These are phyloP conservation scores for Aspergillus tamarii DNA, from an alignment of 2,329 filamentous ascomycete genomes.

Conservation along the genomic window DNA sequence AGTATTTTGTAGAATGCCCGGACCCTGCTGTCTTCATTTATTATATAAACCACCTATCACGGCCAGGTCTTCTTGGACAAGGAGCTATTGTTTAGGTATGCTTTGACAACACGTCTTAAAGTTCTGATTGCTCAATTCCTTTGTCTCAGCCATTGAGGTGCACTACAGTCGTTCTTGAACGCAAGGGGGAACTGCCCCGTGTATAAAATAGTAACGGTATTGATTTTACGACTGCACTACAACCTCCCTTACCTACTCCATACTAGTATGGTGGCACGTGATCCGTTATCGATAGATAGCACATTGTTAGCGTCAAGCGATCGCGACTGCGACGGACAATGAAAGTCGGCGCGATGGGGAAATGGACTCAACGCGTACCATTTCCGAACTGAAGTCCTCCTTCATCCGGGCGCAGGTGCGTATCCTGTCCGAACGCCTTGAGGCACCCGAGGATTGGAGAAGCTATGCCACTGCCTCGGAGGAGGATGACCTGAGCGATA, in stretches of 20 bases:
- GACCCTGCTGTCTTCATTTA: too few relatives aligned
- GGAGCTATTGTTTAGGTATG: too few relatives aligned
- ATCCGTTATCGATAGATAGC: constrained; percentile 21
- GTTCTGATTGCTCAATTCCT: too few relatives aligned
- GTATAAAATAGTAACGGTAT: background rate
- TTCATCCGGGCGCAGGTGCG: constrained; percentile 58
- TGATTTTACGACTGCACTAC: background rate
- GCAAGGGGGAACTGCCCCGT: background rate
- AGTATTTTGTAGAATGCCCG: too few relatives aligned
- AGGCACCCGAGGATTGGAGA: constrained; percentile 52
- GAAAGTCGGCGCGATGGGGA: constrained; percentile 21
- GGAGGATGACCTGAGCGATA: constrained; percentile 51
- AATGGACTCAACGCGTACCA: constrained; percentile 48
- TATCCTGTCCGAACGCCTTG: constrained; percentile 53
- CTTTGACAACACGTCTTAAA: too few relatives aligned
- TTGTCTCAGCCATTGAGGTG: too few relatives aligned
- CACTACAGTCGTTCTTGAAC: background rate
- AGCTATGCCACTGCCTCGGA: constrained; percentile 45
- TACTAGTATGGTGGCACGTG: background rate
- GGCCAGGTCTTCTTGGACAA: too few relatives aligned
- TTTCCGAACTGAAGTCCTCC: constrained; percentile 54
- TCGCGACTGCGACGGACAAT: background rate
- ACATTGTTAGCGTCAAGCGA: constrained; percentile 4
- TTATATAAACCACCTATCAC: too few relatives aligned
- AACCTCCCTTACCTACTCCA: background rate